Percentiles rank a stretch among this genome's conserved stretches.
Evolutionary conservation across 2,329 filamentous ascomycete species (phyloP).

Genomic region (Fusarium euwallaceae): DNA sequence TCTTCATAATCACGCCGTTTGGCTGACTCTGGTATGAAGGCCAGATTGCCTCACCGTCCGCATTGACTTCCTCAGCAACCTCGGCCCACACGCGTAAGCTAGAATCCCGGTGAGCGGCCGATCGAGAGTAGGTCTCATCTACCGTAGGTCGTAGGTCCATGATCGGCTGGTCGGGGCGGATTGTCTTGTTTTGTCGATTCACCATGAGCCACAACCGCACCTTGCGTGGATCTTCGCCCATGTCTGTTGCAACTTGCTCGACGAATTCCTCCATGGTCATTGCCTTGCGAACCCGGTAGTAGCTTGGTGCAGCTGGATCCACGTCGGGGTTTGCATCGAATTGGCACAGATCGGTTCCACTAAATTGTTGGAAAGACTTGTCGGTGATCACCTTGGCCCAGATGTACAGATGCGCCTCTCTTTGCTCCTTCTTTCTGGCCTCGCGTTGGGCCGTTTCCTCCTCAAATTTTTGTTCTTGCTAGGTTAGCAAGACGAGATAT

Average conservation of each 20-base stretch:
- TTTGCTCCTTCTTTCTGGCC: conserved; percentile 85
- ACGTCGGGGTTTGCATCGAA: conserved; percentile 74
- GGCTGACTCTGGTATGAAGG: conserved; percentile 71
- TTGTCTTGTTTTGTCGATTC: conserved; percentile 97
- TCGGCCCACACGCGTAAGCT: conserved; percentile 91
- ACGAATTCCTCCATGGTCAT: conserved; percentile 83
- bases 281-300: conserved; percentile 80
- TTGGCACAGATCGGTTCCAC: conserved; percentile 85
- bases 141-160: conserved; percentile 81
- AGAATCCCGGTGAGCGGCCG: conserved; percentile 73
- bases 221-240: conserved; percentile 74
- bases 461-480: conserved; percentile 76
- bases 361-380: conserved; percentile 82
- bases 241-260: conserved; percentile 76
- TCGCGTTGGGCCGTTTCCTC: conserved; percentile 85
- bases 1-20: conserved; percentile 69
- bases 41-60: conserved; percentile 80
- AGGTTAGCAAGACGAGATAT: conserved; percentile 30
- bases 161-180: conserved; percentile 89
- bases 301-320: conserved; percentile 77
- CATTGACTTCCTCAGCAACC: conserved; percentile 73
- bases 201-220: conserved; percentile 97
- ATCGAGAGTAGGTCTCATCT: conserved; percentile 73
- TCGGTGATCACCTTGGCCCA: conserved; percentile 85
- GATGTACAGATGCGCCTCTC: conserved; percentile 95